Evolutionary conservation across 1,284 basidiomycete genomes (phyloP).

Genomic region (Cutaneotrichosporon cutaneum): DNA sequence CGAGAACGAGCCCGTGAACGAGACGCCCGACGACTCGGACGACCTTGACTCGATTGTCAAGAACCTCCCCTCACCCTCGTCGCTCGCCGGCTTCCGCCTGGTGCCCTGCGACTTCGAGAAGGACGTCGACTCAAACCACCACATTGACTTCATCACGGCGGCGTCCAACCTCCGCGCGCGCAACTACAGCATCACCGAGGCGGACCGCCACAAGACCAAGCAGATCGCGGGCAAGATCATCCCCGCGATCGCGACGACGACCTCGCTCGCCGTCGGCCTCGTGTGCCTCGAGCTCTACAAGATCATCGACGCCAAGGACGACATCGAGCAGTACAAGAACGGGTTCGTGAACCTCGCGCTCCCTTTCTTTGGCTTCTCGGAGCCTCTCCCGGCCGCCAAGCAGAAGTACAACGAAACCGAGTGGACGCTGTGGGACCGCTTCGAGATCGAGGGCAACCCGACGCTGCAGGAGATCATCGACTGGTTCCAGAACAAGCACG

Average conservation of each 20-base stretch:
- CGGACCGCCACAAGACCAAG: slow-evolving; percentile 93
- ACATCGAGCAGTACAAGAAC: slow-evolving; percentile 95
- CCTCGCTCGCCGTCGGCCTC: slow-evolving; percentile 88
- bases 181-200: slow-evolving; percentile 88
- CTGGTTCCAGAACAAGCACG: slow-evolving; percentile 81
- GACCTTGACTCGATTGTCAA: slow-evolving; percentile 63
- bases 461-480: slow-evolving; percentile 82
- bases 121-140: slow-evolving; percentile 96
- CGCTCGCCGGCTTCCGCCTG: slow-evolving; percentile 90
- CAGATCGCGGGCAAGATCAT: slow-evolving; percentile 99
- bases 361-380: slow-evolving; percentile 99
- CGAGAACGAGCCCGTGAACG: slow-evolving; percentile 80
- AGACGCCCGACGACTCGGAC: slow-evolving; percentile 59
- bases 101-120: slow-evolving; percentile 98
- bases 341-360: slow-evolving; percentile 97
- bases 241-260: slow-evolving; percentile 98
- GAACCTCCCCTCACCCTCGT: slow-evolving; percentile 79
- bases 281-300: slow-evolving; percentile 98
- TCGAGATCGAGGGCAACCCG: slow-evolving; percentile 87
- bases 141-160: slow-evolving; percentile 99
- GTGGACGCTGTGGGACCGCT: slow-evolving; percentile 99
- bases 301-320: slow-evolving; percentile 93
- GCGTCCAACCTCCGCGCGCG: slow-evolving; percentile 94
- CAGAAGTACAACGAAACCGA: slow-evolving; percentile 78
- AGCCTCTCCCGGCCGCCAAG: slow-evolving; percentile 91